Base-by-base conservation (phyloP, 495 filamentous ascomycete species). In the Xylaria telfairii region DNA sequence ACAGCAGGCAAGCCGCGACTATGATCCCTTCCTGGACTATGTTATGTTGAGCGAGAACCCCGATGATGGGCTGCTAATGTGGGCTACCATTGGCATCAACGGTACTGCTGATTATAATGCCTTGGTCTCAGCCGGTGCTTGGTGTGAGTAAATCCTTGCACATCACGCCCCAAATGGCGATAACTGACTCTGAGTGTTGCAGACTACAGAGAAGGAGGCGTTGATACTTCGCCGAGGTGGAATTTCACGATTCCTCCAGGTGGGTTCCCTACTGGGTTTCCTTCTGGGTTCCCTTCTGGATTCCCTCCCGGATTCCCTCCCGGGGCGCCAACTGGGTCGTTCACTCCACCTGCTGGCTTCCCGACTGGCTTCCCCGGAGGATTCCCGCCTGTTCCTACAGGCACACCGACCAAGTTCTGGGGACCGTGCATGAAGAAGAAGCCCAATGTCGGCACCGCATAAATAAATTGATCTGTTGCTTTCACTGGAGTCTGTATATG, bases 41-140 rank as follows among this genome's bases (percentile, higher is more conserved):
- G 76, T 85, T 7, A 83, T 86, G 53, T 83, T 89, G 13, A 83
- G 86, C 28, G 79, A 84, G 13, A 76, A 78, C 1, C 70, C 87
- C 2, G 74, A 79, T 12, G 82, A 87, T 57, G 87, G 87, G 9
- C 72, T 88, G 12, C 84, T 88, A 37, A 85, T 83, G 30, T 88
- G 83, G 83, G 84, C 87, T 66, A 83, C 86, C 69, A 83, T 89
- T 59, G 87, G 85, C 47, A 82, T 90, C 74, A 87, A 89, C 66
- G 72, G 79, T 13, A 85, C 82, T 4, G 79, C 70, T 2, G 82
- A 84, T 65, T 82, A 82, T 57, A 78, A 77, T 8, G 73, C 70
- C 10, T 79, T 82, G 70, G 83, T 83, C 56, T 41, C 60, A 9
- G 17, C 69, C 12, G 69, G 61, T n/a, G 69, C 69, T 10, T 59